Percentiles rank a stretch among this genome's conserved stretches.
Conservation (phyloP, 306 rosid genomes). For the Pachyrhizus erosus region DNA sequence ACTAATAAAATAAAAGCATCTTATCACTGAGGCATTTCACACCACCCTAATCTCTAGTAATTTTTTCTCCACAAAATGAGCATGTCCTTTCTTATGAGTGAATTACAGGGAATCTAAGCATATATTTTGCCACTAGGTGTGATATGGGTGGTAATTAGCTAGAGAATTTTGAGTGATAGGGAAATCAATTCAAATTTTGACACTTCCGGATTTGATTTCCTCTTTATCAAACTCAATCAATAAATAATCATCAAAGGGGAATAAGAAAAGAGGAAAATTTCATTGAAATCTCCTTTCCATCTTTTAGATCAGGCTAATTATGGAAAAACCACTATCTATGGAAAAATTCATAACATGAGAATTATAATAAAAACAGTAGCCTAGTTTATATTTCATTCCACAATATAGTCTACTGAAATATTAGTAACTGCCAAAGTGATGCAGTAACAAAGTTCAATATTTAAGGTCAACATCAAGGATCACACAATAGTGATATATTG, state of each 20-base stretch:
- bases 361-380: not conserved
- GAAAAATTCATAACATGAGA: not conserved
- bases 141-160: not conserved
- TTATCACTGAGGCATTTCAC: no score
- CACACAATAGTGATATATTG: slow-evolving; percentile 40
- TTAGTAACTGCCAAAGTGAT: not conserved
- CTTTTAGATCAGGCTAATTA: not conserved
- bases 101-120: not conserved
- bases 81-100: not conserved
- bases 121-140: no score
- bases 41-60: no score
- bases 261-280: not conserved
- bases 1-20: no score
- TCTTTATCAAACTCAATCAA: not conserved
- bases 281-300: not conserved
- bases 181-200: not conserved
- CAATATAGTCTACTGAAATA: not conserved
- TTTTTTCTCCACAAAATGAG: not conserved
- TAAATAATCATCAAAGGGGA: not conserved
- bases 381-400: slow-evolving; percentile 6
- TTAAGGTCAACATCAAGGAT: slow-evolving; percentile 66
- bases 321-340: not conserved
- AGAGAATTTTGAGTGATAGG: not conserved
- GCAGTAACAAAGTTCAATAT: slow-evolving; percentile 30
- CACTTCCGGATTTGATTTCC: not conserved